phyloP scores from a whole-genome alignment of 1,284 basidiomycete species.

The Rugosomyces carneus region DNA sequence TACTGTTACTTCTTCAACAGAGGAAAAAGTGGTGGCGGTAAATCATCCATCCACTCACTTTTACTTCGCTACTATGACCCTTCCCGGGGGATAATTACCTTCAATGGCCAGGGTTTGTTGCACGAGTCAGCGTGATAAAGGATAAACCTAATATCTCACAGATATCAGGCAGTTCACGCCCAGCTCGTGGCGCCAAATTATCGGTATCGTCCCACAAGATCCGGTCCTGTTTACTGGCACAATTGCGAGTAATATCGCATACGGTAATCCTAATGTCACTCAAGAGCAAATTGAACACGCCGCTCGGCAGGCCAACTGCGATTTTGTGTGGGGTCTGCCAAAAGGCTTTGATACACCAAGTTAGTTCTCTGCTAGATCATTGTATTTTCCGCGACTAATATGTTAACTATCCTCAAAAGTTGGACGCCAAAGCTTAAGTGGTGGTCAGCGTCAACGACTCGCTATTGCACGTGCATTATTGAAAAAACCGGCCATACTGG shows the following conservation, averaged over 20 bases:
- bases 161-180: conserved; percentile 83
- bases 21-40: conserved; percentile 87
- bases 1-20: conserved; percentile 30
- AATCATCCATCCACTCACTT: conserved; percentile 87
- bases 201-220: conserved; percentile 85
- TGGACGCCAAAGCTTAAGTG: conserved; percentile 67
- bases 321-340: conserved; percentile 91
- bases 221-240: conserved; percentile 82
- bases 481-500: conserved; percentile 78
- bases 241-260: conserved; percentile 91
- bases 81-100: conserved; percentile 71
- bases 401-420: conserved; percentile 36
- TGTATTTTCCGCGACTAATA: neutral
- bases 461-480: conserved; percentile 80
- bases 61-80: conserved; percentile 94
- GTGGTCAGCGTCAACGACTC: conserved; percentile 68
- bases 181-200: conserved; percentile 79
- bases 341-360: conserved; percentile 48
- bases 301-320: conserved; percentile 89
- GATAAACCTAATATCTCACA: conserved; percentile 8
- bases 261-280: conserved; percentile 71
- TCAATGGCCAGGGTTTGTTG: conserved; percentile 73
- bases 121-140: neutral
- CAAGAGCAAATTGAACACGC: conserved; percentile 83
- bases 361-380: conserved; percentile 18